These are phyloP conservation scores for Fistulinella prunicolor DNA, from an alignment of 768 basidiomycete genomes.

Conservation along the genomic window DNA sequence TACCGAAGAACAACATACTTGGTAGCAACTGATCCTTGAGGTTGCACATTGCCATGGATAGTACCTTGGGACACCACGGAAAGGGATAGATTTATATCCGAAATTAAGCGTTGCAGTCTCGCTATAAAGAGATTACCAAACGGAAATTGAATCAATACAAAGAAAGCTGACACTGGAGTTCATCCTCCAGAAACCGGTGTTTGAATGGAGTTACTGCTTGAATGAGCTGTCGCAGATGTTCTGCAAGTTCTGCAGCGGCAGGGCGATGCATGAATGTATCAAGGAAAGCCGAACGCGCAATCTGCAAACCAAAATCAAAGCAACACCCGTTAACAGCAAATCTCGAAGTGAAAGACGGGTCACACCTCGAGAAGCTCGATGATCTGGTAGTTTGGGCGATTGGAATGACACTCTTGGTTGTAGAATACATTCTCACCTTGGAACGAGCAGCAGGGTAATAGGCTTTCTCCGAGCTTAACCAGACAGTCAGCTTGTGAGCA, in stretches of 20 bases:
- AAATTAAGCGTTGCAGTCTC: constrained; percentile 18
- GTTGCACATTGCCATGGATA: not conserved
- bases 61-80: not conserved
- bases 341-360: not conserved
- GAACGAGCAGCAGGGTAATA: constrained; percentile 51
- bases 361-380: constrained; percentile 47
- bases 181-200: constrained; percentile 18
- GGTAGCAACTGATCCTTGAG: not conserved
- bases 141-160: not conserved
- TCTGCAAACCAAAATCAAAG: constrained; percentile 13
- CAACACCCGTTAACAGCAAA: not conserved
- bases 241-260: constrained; percentile 2
- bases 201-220: constrained; percentile 19
- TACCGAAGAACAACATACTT: constrained; percentile 13
- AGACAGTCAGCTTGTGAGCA: constrained; percentile 39
- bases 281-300: constrained; percentile 19
- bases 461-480: constrained; percentile 47
- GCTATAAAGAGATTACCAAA: constrained; percentile 9
- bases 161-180: constrained; percentile 21
- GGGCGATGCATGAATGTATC: constrained; percentile 6
- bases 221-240: constrained; percentile 18
- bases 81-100: constrained; percentile 5
- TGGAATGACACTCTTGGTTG: constrained; percentile 1
- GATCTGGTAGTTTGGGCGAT: constrained; percentile 38
- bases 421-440: constrained; percentile 37